Base-by-base conservation (phyloP, 305 asterid species). In the Ilex paraguariensis region DNA sequence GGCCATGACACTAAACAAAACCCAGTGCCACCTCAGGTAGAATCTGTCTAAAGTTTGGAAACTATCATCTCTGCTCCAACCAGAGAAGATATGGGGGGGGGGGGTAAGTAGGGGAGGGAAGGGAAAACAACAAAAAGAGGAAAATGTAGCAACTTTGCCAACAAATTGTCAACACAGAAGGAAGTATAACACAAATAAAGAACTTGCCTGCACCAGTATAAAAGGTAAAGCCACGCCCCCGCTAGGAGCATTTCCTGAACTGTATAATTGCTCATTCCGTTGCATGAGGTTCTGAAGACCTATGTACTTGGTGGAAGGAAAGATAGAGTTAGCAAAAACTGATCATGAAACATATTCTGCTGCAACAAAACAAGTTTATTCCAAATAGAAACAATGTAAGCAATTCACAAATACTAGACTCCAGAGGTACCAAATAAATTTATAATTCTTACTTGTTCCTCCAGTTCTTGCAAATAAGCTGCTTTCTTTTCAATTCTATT, bases 211-310 rank as follows among this genome's bases (percentile, higher is more conserved):
- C 70, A 93, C 97, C 84, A 93, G 70, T 75, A 93, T 93, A 75
- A 93, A 93, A 59, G 97, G 99, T 76, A 93, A 78, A 72, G 95
- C 90, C 66, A 93, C 96, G 59, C 97, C 99, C 68, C 97, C 97
- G 68, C 81, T 85, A 45, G 99, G 99, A 75, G 87, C 79, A 81
- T 86, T 84, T 78, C 96, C 97, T 11, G 91, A 80, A 62, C 96
- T 83, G 71, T 82, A 93, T 62, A 84, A 75, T 64, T 78, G 88
- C 74, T 86, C 88, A 67, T 93, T 93, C 62, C 96, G 92, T 70
- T 82, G 80, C 62, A 90, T 69, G 72, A 93, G 95, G 72, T 80
- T 90, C 75, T 87, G 95, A 72, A 93, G 95, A 65, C 96, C 97
- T 64, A 77, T 73, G 49, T 81, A 75, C 98, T 93, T 79, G 63